Evolutionary conservation across 495 filamentous ascomycete genomes (phyloP).

Genomic region (Podospora sp.): DNA sequence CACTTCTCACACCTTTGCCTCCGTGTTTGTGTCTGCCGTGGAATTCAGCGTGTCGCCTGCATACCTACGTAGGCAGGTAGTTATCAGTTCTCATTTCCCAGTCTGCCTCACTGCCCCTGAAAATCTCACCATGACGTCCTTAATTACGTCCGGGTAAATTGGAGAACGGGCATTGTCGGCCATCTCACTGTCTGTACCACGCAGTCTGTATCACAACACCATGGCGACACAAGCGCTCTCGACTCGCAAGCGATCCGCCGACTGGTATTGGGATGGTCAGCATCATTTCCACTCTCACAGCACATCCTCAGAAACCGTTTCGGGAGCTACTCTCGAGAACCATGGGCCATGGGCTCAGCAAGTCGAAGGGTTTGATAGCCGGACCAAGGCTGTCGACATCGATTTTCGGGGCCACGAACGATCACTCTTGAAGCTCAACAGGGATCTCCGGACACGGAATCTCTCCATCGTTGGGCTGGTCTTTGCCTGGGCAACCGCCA

Average conservation of each 20-base stretch:
- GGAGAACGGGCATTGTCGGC: too few relatives aligned
- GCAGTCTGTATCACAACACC: not conserved
- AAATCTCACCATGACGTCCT: too few relatives aligned
- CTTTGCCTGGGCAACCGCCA: constrained; percentile 1
- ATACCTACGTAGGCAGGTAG: too few relatives aligned
- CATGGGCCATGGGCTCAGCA: not conserved
- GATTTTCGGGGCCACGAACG: not conserved
- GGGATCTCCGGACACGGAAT: constrained; percentile 9
- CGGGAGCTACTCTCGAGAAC: not conserved
- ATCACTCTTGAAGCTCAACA: not conserved
- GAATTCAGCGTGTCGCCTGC: too few relatives aligned
- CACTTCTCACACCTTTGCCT: too few relatives aligned
- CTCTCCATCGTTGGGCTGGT: constrained; percentile 11
- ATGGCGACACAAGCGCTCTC: not conserved
- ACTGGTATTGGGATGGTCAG: not conserved
- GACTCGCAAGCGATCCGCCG: not conserved
- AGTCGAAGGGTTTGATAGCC: not conserved
- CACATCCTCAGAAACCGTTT: not conserved
- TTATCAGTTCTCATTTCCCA: too few relatives aligned
- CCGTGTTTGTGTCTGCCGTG: too few relatives aligned
- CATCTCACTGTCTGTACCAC: too few relatives aligned
- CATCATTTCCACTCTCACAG: not conserved
- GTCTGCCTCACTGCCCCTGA: too few relatives aligned
- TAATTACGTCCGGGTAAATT: too few relatives aligned
- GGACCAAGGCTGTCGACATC: not conserved